Evolutionary conservation across 192 early-diverging fungal genomes (phyloP).

Genomic region (Dissophora ornata): DNA sequence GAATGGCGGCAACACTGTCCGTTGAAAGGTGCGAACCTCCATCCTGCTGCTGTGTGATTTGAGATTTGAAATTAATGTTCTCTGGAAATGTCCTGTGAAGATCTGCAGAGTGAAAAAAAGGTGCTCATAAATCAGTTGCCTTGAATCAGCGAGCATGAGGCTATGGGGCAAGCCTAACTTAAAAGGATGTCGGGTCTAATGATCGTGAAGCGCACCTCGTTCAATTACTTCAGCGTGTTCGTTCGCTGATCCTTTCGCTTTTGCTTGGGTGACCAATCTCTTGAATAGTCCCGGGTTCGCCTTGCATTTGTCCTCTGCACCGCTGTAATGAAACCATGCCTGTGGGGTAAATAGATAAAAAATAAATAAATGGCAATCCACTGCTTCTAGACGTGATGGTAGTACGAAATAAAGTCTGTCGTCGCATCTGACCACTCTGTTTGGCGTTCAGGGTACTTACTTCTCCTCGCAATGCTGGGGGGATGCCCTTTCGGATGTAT

Average conservation of each 20-base stretch:
- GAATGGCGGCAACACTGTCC: constrained; percentile 58
- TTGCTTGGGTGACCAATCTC: constrained; percentile 55
- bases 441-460: constrained; percentile 35
- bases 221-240: constrained; percentile 77
- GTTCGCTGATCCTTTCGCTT: constrained; percentile 63
- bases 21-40: constrained; percentile 49
- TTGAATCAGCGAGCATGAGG: neutral
- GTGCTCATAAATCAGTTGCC: no score
- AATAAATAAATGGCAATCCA: neutral
- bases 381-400: constrained; percentile 8
- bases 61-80: constrained; percentile 74
- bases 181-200: no score
- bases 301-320: constrained; percentile 68
- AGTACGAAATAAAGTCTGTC: constrained; percentile 12
- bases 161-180: no score
- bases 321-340: constrained; percentile 79
- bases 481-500: constrained; percentile 84
- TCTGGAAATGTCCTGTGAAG: constrained; percentile 83
- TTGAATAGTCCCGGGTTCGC: constrained; percentile 70
- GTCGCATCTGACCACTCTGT: neutral
- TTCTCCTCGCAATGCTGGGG: constrained; percentile 70
- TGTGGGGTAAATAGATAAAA: constrained; percentile 45
- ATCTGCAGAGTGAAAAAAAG: no score
- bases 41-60: constrained; percentile 40
- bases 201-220: no score